These are phyloP conservation scores for Lichtheimia corymbifera DNA, from an alignment of 371 early-diverging fungal genomes.

Conservation along the genomic window DNA sequence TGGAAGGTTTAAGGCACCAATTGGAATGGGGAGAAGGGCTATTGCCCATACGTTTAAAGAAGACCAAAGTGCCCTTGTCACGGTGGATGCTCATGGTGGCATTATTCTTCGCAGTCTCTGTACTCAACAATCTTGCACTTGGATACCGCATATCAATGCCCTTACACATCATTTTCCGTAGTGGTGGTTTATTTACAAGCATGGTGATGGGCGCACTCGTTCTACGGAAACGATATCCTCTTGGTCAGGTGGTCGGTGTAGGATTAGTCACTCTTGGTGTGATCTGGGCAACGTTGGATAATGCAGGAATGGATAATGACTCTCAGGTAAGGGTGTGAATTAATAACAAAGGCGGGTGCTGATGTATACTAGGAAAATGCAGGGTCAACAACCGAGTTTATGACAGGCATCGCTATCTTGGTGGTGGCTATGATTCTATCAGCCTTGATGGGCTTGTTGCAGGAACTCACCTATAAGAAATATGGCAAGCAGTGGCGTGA, in stretches of 20 bases:
- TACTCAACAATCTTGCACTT: conserved; percentile 82
- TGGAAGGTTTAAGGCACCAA: conserved; percentile 71
- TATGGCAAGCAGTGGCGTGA: conserved; percentile 90
- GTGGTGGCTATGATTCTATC: conserved; percentile 75
- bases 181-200: conserved; percentile 80
- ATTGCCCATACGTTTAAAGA: conserved; percentile 56
- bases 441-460: conserved; percentile 80
- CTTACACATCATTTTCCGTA: conserved; percentile 89
- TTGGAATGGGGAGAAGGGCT: conserved; percentile 52
- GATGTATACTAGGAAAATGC: too few species aligned
- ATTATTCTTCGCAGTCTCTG: conserved; percentile 76
- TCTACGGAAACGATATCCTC: conserved; percentile 58
- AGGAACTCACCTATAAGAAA: conserved; percentile 78
- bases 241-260: conserved; percentile 58
- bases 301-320: conserved; percentile 15
- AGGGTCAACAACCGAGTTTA: conserved; percentile 51
- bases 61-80: conserved; percentile 67
- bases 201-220: conserved; percentile 81
- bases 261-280: conserved; percentile 82
- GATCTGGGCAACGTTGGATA: conserved; percentile 63
- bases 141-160: conserved; percentile 83
- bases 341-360: too few species aligned
- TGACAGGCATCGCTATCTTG: conserved; percentile 75
- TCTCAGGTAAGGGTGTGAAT: too few species aligned
- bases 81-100: conserved; percentile 79